Evolutionary conservation across 352 stramenopile species (phyloP).

Genomic region (Globisporangium nodosum): DNA sequence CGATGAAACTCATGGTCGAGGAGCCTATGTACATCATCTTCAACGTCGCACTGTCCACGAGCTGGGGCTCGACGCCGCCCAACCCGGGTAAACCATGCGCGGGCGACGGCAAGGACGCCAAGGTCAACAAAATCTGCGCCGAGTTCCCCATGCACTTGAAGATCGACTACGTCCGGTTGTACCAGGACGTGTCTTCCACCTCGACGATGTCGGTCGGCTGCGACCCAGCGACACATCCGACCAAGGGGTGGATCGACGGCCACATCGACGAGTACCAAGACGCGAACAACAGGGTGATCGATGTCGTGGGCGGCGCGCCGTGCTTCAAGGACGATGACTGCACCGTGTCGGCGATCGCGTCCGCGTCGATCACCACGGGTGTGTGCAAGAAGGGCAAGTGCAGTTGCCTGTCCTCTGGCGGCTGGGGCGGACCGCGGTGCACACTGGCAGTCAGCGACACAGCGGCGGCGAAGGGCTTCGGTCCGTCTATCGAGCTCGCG

Average conservation of each 20-base stretch:
- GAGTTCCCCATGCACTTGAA: slow-evolving; percentile 67
- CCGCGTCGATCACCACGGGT: slow-evolving; percentile 20
- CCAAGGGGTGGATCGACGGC: slow-evolving; percentile 65
- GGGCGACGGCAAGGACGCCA: slow-evolving; percentile 34
- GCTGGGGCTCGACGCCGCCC: slow-evolving; percentile 74
- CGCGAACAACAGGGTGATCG: neutral
- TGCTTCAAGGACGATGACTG: no score
- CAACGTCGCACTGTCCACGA: slow-evolving; percentile 91
- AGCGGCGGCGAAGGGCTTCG: slow-evolving; percentile 27
- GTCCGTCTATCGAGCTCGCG: slow-evolving; percentile 27
- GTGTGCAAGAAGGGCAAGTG: slow-evolving; percentile 26
- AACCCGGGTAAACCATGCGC: slow-evolving; percentile 56
- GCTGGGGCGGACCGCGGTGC: slow-evolving; percentile 42
- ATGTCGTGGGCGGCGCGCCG: no score
- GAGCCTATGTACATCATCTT: slow-evolving; percentile 95
- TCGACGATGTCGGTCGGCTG: slow-evolving; percentile 58
- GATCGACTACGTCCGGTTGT: slow-evolving; percentile 78
- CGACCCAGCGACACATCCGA: slow-evolving; percentile 59
- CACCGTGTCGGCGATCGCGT: neutral
- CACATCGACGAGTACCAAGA: slow-evolving; percentile 77
- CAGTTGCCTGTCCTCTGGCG: slow-evolving; percentile 22
- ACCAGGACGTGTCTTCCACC: slow-evolving; percentile 36
- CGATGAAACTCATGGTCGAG: slow-evolving; percentile 89
- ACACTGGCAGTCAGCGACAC: slow-evolving; percentile 24
- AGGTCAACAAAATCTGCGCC: slow-evolving; percentile 53